Conservation (phyloP, 2,329 filamentous ascomycete species). For the Pseudocercospora fuligena region DNA sequence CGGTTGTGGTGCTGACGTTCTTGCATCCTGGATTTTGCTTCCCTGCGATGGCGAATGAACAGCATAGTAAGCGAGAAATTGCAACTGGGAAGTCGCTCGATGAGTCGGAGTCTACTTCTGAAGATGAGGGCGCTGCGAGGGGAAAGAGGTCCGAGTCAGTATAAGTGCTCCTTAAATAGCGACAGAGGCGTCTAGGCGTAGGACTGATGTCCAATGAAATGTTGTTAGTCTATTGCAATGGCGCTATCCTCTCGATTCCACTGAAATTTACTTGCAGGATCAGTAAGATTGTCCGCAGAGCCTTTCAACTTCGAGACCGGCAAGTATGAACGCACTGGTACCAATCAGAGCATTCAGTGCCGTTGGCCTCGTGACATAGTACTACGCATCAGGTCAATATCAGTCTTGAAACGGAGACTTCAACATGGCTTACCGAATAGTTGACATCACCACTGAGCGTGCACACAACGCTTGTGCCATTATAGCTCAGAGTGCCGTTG, state of each 20-base stretch:
- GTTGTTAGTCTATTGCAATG: not conserved
- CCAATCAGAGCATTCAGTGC: constrained; percentile 47
- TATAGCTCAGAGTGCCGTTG: constrained; percentile 48
- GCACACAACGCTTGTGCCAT: constrained; percentile 56
- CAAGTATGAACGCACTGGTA: constrained; percentile 48
- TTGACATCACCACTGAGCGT: constrained; percentile 56
- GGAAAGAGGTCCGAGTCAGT: not conserved
- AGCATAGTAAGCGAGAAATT: not conserved
- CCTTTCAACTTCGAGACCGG: constrained; percentile 42
- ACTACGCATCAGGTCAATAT: constrained; percentile 35
- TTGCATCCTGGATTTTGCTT: constrained; percentile 53
- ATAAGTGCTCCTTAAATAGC: not conserved
- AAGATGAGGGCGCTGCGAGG: not conserved
- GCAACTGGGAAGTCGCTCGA: not conserved
- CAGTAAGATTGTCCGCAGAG: constrained; percentile 12
- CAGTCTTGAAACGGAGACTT: not conserved
- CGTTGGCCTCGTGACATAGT: constrained; percentile 50
- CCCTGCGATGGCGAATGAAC: constrained; percentile 8
- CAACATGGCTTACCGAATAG: constrained; percentile 51
- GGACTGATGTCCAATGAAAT: not conserved
- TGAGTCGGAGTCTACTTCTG: not conserved
- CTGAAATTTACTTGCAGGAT: not conserved
- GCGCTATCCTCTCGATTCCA: not conserved
- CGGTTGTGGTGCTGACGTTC: constrained; percentile 47
- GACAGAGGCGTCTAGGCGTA: not conserved